Base-by-base conservation (phyloP, 768 basidiomycete genomes). In the Mycena maculata region DNA sequence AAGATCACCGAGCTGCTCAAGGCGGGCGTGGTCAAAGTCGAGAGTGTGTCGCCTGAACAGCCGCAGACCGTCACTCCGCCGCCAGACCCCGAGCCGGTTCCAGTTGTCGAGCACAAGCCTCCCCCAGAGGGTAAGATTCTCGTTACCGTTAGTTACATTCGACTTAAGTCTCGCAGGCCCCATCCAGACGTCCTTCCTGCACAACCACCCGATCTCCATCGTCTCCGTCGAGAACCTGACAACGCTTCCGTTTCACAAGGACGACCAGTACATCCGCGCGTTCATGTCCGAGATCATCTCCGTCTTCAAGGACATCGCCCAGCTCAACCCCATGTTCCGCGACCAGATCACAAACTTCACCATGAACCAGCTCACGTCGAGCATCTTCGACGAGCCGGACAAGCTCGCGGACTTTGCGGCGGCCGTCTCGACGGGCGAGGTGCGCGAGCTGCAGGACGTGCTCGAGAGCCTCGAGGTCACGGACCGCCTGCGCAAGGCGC, bases 221-320 rank as follows among this genome's bases (percentile, higher is more conserved):
- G 96, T 95, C 63, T 90, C 92, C 68, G 91, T 98, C 33, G 89
- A 90, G 28, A 98, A 98, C 75, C 86, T 98, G 52, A 75, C 79
- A 28, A 92, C 94, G 6, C 87, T 91, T 67, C 89, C 94, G 0
- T 96, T 92, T 83, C 89, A 91, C 82, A 94, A 96, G 76, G 94
- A 96, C 77, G 91, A 96, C 79, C 96, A 98, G 77, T 92, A 96
- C 77, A 91, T 97, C 72, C 92, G 95, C 28, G 97, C 97, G 5
- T 93, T 98, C 80, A 96, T 95, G 89, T 91, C 92, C 45, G 97
- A 99, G 80, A 95, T 99, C 65, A 92, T 99, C 70, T 92, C 93
- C 48, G 95, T 96, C 41, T 98, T 99, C 88, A 99, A 99, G 83
- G 96, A 98, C 75, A 98, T 99, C 65, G 96, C 96, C 0, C 94